These are phyloP conservation scores for Pyricularia sp. DNA, from an alignment of 2,329 filamentous ascomycete species.

Conservation along the genomic window DNA sequence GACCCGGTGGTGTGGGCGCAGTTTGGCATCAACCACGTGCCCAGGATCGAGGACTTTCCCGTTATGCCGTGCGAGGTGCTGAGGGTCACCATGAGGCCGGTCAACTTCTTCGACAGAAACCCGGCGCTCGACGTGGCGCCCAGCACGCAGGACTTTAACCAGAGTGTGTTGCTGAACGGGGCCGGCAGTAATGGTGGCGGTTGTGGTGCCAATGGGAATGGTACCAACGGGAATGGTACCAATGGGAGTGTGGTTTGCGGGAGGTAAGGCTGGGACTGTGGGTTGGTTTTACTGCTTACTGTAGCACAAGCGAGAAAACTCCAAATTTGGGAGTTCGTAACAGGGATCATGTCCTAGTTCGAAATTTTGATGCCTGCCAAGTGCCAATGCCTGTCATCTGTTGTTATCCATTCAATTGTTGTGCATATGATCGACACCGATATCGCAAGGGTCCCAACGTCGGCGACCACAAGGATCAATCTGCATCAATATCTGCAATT, in stretches of 20 bases:
- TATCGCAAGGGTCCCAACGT: background rate
- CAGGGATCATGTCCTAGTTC: background rate
- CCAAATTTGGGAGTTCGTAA: background rate
- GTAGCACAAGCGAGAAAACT: background rate
- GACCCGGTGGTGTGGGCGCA: constrained; percentile 44
- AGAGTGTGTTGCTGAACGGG: constrained; percentile 20
- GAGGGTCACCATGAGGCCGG: constrained; percentile 37
- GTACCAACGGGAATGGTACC: too few relatives aligned
- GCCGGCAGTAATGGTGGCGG: background rate
- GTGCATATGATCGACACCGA: background rate
- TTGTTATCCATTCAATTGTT: background rate
- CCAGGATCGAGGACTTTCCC: constrained; percentile 56
- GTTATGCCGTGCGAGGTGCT: constrained; percentile 56
- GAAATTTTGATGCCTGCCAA: too few relatives aligned
- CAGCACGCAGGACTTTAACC: constrained; percentile 31
- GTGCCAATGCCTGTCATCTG: too few relatives aligned
- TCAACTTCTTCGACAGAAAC: constrained; percentile 43
- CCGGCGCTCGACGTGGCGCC: constrained; percentile 40
- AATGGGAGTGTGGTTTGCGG: background rate
- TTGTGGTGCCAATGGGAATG: background rate
- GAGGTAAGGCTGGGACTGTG: background rate
- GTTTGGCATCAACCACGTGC: constrained; percentile 48
- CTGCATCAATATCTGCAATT: background rate
- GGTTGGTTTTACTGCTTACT: background rate
- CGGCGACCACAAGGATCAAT: background rate